Conservation (phyloP, 179 eudicot species). For the Gypsophila paniculata region DNA sequence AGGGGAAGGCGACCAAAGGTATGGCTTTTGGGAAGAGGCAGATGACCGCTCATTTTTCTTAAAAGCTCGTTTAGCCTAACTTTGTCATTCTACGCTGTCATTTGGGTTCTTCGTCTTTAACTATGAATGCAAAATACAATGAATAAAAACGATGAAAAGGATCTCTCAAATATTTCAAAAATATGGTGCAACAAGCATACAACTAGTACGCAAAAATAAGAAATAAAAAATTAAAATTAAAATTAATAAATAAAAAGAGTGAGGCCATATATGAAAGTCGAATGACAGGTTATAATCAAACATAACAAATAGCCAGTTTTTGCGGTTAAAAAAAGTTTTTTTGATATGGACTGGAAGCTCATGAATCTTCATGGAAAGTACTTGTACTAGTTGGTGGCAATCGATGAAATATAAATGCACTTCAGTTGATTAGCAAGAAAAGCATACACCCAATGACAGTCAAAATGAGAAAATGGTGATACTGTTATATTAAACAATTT, state of each 20-base stretch:
- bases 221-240: too few species aligned
- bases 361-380: background rate
- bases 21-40: too few species aligned
- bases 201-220: background rate
- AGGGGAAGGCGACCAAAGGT: too few species aligned
- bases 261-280: background rate
- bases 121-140: background rate
- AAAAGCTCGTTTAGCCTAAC: too few species aligned
- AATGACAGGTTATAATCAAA: background rate
- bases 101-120: too few species aligned
- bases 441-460: constrained; percentile 1
- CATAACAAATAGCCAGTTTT: too few species aligned
- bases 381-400: background rate
- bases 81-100: too few species aligned
- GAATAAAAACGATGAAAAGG: background rate
- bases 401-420: background rate
- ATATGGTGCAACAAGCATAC: background rate
- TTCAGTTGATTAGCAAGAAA: background rate
- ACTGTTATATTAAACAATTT: background rate
- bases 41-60: too few species aligned
- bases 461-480: background rate
- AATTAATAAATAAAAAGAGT: too few species aligned
- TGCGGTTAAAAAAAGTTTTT: background rate
- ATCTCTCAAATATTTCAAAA: background rate
- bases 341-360: background rate